Evolutionary conservation across 2,329 filamentous ascomycete species (phyloP).

Genomic region (Arthrinium phaeospermum): DNA sequence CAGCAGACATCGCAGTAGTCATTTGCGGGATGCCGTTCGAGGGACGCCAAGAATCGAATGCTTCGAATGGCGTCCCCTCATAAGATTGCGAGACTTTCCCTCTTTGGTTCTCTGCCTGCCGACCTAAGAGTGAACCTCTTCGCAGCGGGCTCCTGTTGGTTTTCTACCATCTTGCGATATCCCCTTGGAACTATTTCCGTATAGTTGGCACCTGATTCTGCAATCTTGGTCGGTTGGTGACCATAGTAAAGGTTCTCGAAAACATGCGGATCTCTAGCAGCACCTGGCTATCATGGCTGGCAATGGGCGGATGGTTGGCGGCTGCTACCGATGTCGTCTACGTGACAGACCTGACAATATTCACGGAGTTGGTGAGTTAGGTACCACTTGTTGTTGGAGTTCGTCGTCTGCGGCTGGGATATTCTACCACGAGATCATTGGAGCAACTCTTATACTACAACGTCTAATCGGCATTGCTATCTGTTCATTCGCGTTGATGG

Average conservation of each 20-base stretch:
- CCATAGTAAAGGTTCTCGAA: neutral
- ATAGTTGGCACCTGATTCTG: neutral
- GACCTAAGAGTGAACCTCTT: slow-evolving; percentile 3
- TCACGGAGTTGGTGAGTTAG: slow-evolving; percentile 37
- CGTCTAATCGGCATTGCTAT: neutral
- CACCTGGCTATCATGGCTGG: slow-evolving; percentile 20
- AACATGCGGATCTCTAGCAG: neutral
- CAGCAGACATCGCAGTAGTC: neutral
- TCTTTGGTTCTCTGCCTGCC: neutral
- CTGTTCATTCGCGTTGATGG: too few species aligned
- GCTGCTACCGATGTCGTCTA: slow-evolving; percentile 36
- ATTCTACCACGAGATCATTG: neutral
- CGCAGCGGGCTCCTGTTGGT: neutral
- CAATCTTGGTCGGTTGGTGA: neutral
- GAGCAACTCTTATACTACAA: neutral
- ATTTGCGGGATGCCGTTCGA: neutral
- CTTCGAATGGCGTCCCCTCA: slow-evolving; percentile 1
- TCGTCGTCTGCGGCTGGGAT: neutral
- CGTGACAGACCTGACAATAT: slow-evolving; percentile 39
- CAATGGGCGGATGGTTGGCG: slow-evolving; percentile 26
- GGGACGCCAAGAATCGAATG: neutral
- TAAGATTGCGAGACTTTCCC: neutral
- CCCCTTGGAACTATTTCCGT: neutral
- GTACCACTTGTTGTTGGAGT: neutral
- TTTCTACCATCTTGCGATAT: neutral